Conservation (phyloP, 208 protist genomes). For the Phytomonas sp. region DNA sequence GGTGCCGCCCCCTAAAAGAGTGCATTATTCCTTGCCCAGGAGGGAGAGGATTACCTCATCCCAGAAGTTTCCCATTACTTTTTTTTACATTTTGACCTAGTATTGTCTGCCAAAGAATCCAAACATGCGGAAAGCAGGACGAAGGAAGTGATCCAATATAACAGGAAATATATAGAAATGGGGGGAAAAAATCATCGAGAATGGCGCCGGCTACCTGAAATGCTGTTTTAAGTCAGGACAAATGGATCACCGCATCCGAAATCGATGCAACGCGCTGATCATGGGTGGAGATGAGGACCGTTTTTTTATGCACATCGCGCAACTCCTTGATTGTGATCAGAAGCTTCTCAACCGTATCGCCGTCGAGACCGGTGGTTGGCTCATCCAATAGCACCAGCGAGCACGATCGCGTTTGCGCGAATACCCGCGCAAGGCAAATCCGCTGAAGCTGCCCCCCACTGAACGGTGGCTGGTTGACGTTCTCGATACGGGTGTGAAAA, state of each 20-base stretch:
- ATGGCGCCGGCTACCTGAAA: neutral
- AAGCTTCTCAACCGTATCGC: constrained; percentile 26
- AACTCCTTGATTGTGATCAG: constrained; percentile 46
- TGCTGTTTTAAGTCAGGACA: constrained; percentile 4
- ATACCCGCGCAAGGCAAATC: constrained; percentile 64
- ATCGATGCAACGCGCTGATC: constrained; percentile 48
- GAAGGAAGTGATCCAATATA: too few species aligned
- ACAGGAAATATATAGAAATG: constrained; percentile 11
- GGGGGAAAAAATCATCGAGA: constrained; percentile 1
- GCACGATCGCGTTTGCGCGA: constrained; percentile 30
- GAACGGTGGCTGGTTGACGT: constrained; percentile 60
- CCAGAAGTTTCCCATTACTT: too few species aligned
- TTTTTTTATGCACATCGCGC: constrained; percentile 47
- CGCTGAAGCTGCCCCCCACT: constrained; percentile 79
- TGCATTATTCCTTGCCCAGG: too few species aligned
- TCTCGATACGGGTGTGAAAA: constrained; percentile 51
- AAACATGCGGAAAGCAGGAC: too few species aligned
- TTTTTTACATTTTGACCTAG: too few species aligned
- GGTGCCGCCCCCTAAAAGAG: too few species aligned
- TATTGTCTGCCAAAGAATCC: too few species aligned
- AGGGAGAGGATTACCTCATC: too few species aligned
- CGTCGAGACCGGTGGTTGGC: constrained; percentile 67
- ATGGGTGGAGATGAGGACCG: constrained; percentile 70
- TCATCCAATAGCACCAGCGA: constrained; percentile 69
- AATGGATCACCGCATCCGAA: constrained; percentile 43